These are phyloP conservation scores for Vaccinium corymbosum DNA, from an alignment of 148 eudicot species.

Conservation along the genomic window DNA sequence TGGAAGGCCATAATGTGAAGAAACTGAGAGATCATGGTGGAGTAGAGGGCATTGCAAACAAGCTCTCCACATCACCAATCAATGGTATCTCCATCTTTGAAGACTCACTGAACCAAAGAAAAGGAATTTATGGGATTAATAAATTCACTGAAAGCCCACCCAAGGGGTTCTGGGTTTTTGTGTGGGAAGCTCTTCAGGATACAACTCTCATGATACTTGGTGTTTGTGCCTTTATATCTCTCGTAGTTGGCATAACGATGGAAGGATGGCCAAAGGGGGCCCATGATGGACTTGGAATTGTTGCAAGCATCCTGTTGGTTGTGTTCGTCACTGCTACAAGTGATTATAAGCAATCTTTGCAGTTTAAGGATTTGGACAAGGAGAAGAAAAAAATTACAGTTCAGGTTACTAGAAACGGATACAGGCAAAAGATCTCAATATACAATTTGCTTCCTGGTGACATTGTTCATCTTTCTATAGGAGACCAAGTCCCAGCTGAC, in stretches of 20 bases:
- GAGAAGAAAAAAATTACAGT: constrained; percentile 82
- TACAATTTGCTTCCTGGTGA: constrained; percentile 91
- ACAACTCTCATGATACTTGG: constrained; percentile 79
- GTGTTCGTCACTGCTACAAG: constrained; percentile 82
- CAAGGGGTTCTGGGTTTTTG: not conserved
- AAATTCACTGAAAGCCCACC: constrained; percentile 49
- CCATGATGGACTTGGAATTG: constrained; percentile 83
- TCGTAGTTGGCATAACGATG: constrained; percentile 76
- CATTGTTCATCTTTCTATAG: constrained; percentile 66
- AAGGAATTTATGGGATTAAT: constrained; percentile 65
- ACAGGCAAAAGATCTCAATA: constrained; percentile 65
- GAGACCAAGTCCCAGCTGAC: constrained; percentile 91
- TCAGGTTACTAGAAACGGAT: constrained; percentile 83
- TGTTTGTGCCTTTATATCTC: constrained; percentile 87
- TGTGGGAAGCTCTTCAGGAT: constrained; percentile 94
- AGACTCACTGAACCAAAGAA: constrained; percentile 43
- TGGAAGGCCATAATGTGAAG: constrained; percentile 58
- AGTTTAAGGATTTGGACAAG: constrained; percentile 77
- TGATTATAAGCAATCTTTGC: constrained; percentile 86
- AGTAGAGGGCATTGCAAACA: constrained; percentile 57
- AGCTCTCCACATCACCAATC: constrained; percentile 49
- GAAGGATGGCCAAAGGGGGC: constrained; percentile 88
- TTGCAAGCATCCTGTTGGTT: constrained; percentile 69
- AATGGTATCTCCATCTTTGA: constrained; percentile 57
- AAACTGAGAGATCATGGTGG: constrained; percentile 74